Evolutionary conservation across 2,329 filamentous ascomycete genomes (phyloP), one percentile per base, ranked within the genome.

Genomic region (Pseudovirgaria hyperparasitica): DNA sequence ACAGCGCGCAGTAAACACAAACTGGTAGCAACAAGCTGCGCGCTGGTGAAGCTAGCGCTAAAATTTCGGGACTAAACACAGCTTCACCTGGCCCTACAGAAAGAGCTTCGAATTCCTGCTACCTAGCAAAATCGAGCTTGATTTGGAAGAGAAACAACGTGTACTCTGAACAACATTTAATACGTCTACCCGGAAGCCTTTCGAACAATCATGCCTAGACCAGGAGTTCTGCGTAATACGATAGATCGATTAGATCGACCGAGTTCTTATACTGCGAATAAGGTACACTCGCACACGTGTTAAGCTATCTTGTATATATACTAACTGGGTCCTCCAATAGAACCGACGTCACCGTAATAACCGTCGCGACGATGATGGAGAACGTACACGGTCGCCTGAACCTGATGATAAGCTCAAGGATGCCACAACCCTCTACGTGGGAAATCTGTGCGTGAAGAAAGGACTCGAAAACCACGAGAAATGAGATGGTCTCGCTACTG

Each of bases 401-500:
- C 58, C 70, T 23, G 76, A 82, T 34, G 84, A 93, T 39, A 82
- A 84, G 36, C 65, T 98, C 33, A 79, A 72, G 38, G 67, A 90
- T 52, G 85, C 90, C 21, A 86, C 87, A 6, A 98, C 90, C 0
- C 81, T 98, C 51, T 98, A 98, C 50, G 87, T 98, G 24, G 90
- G 90, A 45, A 98, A 98, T 55, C 66, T 98, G 71, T 92, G 64
- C 17, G 28, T 25, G 10, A 26, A 26, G 10, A 76, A 57, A 35
- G 30, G 35, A 45, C 7, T 16, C 10, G 23, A n/a, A n/a, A 24
- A 4, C 12, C 3, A 1, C 10, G n/a, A 16, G 9, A 12, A 23
- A 22, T 23, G n/a, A 26, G 23, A n/a, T 19, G 11, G 7, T 16
- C 9, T 19, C 15, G 16, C 15, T 9, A 32, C 36, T 29, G 31